These are phyloP conservation scores for Colletotrichum chrysophilum DNA, from an alignment of 2,329 filamentous ascomycete species.

Conservation along the genomic window DNA sequence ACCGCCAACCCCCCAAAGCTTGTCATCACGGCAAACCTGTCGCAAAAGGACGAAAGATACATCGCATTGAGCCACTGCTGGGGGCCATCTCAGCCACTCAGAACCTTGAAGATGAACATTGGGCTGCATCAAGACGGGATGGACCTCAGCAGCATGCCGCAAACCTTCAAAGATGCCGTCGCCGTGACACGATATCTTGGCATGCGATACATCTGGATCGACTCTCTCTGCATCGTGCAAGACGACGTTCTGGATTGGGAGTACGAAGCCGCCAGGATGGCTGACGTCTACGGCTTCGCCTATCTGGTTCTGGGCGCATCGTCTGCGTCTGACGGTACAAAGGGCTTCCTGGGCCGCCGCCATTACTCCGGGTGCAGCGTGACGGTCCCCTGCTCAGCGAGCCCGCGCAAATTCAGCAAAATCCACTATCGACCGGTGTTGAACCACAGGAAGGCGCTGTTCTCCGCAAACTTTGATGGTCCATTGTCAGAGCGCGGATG, in stretches of 20 bases:
- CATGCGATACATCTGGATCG: slow-evolving; percentile 24
- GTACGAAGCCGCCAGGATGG: slow-evolving; percentile 2
- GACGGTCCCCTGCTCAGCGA: neutral
- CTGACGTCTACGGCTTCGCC: neutral
- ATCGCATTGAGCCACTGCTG: neutral
- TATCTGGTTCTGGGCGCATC: neutral
- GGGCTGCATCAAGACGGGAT: neutral
- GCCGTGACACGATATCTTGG: slow-evolving; percentile 1
- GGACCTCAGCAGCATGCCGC: neutral
- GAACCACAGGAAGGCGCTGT: neutral
- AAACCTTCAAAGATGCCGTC: slow-evolving; percentile 16
- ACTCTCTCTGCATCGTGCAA: slow-evolving; percentile 23
- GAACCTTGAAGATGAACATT: neutral
- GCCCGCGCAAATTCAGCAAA: neutral
- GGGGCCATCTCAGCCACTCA: neutral
- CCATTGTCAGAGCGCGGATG: neutral
- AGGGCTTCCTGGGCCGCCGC: neutral
- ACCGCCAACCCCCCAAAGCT: neutral
- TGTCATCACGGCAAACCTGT: neutral
- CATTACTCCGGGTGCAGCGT: neutral
- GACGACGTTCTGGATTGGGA: slow-evolving; percentile 20
- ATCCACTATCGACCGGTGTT: neutral
- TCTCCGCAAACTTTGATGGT: neutral
- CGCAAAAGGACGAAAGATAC: neutral
- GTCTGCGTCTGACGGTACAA: neutral